Conservation (phyloP, 257 asterid genomes). For the Datura wrightii region DNA sequence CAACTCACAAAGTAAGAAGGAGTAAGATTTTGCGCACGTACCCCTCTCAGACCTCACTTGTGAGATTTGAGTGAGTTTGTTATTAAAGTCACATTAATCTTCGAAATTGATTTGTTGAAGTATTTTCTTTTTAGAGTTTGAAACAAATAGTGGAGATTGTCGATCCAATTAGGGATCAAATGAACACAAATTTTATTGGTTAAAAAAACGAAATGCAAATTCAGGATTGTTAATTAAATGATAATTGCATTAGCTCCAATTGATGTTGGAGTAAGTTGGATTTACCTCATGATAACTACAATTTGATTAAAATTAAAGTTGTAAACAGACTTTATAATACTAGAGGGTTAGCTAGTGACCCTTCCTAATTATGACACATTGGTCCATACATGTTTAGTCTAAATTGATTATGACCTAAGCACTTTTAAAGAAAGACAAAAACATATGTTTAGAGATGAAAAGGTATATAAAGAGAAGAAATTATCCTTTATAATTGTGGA, state of each 20-base stretch:
- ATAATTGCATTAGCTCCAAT: background rate
- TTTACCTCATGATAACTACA: background rate
- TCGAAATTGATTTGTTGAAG: background rate
- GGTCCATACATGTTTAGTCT: background rate
- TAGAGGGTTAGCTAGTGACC: background rate
- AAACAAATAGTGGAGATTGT: background rate
- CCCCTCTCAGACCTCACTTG: too few relatives aligned
- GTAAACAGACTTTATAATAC: background rate
- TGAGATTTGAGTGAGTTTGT: too few relatives aligned
- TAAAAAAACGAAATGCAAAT: background rate
- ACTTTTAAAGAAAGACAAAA: background rate
- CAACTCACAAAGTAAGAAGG: too few relatives aligned
- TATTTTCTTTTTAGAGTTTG: background rate
- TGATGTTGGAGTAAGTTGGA: background rate
- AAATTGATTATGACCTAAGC: constrained; percentile 12
- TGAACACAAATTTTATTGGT: background rate
- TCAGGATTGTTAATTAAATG: background rate
- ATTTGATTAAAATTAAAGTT: constrained; percentile 22
- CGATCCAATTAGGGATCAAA: background rate
- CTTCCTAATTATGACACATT: background rate
- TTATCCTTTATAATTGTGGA: background rate
- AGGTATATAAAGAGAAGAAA: background rate
- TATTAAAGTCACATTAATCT: too few relatives aligned
- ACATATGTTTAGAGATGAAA: background rate
- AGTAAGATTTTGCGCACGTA: too few relatives aligned